Conservation (phyloP, 106 monocot species). For the Allium cepa region DNA sequence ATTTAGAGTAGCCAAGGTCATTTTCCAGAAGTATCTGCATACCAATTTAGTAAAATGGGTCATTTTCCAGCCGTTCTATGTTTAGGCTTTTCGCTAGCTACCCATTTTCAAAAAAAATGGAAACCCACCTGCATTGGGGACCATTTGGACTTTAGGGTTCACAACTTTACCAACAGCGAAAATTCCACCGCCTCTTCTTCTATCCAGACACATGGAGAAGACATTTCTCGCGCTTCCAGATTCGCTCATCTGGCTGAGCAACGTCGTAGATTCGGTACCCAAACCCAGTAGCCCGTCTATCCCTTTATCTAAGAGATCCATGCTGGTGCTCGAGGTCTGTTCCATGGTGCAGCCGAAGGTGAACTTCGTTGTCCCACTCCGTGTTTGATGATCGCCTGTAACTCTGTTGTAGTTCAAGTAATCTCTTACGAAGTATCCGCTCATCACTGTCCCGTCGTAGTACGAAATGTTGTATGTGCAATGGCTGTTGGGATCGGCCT, state of each 20-base stretch:
- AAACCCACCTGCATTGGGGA: conserved; percentile 71
- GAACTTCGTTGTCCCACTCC: conserved; percentile 44
- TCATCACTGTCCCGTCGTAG: conserved; percentile 71
- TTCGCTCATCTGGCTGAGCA: conserved; percentile 68
- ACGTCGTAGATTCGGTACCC: conserved; percentile 70
- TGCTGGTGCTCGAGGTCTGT: not conserved
- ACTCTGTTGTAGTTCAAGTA: conserved; percentile 46
- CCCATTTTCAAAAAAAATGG: conserved; percentile 26
- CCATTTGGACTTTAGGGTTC: conserved; percentile 50
- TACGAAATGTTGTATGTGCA: conserved; percentile 67
- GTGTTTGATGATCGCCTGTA: conserved; percentile 52
- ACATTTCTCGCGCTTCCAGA: conserved; percentile 64
- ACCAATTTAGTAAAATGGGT: too few species aligned
- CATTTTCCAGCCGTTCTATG: too few species aligned
- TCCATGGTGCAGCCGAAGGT: conserved; percentile 51
- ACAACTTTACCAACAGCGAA: conserved; percentile 86
- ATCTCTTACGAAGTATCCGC: conserved; percentile 55
- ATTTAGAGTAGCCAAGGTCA: too few species aligned
- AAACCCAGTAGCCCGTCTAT: conserved; percentile 90
- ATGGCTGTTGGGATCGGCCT: conserved; percentile 11
- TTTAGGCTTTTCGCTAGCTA: too few species aligned
- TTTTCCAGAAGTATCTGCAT: too few species aligned
- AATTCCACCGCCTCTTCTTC: conserved; percentile 73
- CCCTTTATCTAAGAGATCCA: conserved; percentile 54
- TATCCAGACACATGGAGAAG: conserved; percentile 89